These are phyloP conservation scores for Aspergillus incahuasiensis DNA, from an alignment of 495 filamentous ascomycete genomes.

Conservation along the genomic window DNA sequence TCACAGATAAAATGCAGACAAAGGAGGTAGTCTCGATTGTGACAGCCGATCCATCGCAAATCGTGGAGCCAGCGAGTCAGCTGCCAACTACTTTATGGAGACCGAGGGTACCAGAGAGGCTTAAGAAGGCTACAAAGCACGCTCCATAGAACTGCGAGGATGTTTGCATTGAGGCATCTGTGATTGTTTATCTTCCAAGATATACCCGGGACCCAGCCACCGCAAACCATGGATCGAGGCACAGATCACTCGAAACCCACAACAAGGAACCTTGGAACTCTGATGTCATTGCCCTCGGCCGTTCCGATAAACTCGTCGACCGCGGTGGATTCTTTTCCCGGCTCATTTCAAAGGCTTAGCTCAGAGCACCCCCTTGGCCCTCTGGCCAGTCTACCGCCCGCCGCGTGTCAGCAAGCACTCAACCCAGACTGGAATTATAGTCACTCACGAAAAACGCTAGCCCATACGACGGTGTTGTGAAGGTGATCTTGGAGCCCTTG, in stretches of 20 bases:
- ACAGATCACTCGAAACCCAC: not conserved
- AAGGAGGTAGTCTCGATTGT: not conserved
- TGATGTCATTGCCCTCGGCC: not conserved
- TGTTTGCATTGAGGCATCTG: too few relatives aligned
- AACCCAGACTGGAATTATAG: not conserved
- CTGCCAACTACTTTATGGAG: not conserved
- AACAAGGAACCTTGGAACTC: not conserved
- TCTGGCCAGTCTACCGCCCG: conserved; percentile 38
- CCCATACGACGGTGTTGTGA: conserved; percentile 64
- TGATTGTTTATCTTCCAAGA: not conserved
- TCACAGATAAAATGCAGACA: not conserved
- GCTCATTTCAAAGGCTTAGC: too few relatives aligned
- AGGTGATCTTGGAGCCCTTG: conserved; percentile 73
- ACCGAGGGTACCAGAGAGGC: not conserved
- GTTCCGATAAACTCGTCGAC: not conserved
- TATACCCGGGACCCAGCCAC: not conserved
- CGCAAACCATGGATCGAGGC: conserved; percentile 2
- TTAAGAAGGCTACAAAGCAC: not conserved
- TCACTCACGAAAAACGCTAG: conserved; percentile 60
- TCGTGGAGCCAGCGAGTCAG: not conserved
- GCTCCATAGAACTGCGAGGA: too few relatives aligned
- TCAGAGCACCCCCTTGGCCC: conserved; percentile 36
- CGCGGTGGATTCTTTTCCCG: not conserved
- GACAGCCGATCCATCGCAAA: conserved; percentile 1
- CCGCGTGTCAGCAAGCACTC: conserved; percentile 8